A percentile compares a stretch with the other conserved stretches of the same genome.
phyloP scores from a whole-genome alignment of 2,329 filamentous ascomycete genomes.

The Lithohypha guttulata region DNA sequence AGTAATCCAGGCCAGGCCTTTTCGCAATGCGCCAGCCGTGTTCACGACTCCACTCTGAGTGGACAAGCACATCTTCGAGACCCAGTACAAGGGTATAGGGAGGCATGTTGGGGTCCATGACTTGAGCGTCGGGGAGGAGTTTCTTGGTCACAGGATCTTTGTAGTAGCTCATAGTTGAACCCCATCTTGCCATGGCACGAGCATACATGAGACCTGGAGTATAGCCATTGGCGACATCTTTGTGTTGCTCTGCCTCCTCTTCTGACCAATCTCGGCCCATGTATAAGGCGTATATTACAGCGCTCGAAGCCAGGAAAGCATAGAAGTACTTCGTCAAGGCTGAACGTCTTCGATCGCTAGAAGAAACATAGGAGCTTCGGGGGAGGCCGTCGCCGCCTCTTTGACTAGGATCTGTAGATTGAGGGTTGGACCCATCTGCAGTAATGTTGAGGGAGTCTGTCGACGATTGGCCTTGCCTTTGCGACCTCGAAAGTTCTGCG shows the following conservation, averaged over 20 bases:
- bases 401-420: slow-evolving; percentile 37
- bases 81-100: slow-evolving; percentile 90
- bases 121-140: slow-evolving; percentile 56
- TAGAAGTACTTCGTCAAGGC: slow-evolving; percentile 68
- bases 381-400: slow-evolving; percentile 55
- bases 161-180: slow-evolving; percentile 77
- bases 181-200: slow-evolving; percentile 63
- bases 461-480: slow-evolving; percentile 27
- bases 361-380: slow-evolving; percentile 78
- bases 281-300: slow-evolving; percentile 54
- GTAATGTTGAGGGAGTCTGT: slow-evolving; percentile 40
- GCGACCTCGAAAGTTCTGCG: slow-evolving; percentile 51
- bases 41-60: slow-evolving; percentile 88
- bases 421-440: slow-evolving; percentile 34
- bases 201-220: slow-evolving; percentile 64
- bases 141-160: slow-evolving; percentile 92
- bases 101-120: slow-evolving; percentile 61
- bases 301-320: slow-evolving; percentile 45
- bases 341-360: slow-evolving; percentile 70
- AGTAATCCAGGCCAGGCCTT: slow-evolving; percentile 91
- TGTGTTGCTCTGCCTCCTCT: slow-evolving; percentile 59
- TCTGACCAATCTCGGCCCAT: slow-evolving; percentile 82
- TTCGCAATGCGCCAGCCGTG: slow-evolving; percentile 94
- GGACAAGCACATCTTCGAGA: slow-evolving; percentile 85
- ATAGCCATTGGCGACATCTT: slow-evolving; percentile 67